A percentile compares a stretch with the other conserved stretches of the same genome.
These are phyloP conservation scores for Starmerella bacillaris DNA, from an alignment of 805 yeast species.

Conservation along the genomic window DNA sequence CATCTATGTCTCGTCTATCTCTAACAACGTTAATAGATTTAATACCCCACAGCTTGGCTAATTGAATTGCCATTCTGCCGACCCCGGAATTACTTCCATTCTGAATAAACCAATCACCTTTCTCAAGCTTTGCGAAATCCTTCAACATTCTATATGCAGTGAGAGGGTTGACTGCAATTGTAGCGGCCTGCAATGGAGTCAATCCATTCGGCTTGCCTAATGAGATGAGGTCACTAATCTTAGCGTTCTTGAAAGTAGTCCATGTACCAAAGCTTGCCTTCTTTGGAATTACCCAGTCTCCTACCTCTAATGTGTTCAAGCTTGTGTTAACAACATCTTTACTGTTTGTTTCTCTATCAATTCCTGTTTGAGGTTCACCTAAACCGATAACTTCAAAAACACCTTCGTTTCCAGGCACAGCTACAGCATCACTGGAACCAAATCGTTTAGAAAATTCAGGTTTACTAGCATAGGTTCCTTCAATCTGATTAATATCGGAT, in stretches of 20 bases:
- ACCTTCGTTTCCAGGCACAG: constrained; percentile 91
- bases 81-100: constrained; percentile 95
- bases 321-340: too few relatives aligned
- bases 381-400: constrained; percentile 64
- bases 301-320: constrained; percentile 33
- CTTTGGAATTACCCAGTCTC: constrained; percentile 80
- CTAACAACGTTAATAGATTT: constrained; percentile 79
- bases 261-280: constrained; percentile 79
- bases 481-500: constrained; percentile 69
- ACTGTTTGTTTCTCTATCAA: background rate
- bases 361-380: constrained; percentile 28
- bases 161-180: constrained; percentile 78
- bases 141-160: constrained; percentile 82
- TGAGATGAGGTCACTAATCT: constrained; percentile 35
- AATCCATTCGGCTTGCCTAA: constrained; percentile 32
- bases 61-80: constrained; percentile 77
- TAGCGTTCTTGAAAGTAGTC: constrained; percentile 58
- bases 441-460: constrained; percentile 37
- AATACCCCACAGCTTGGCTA: constrained; percentile 58
- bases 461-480: constrained; percentile 69
- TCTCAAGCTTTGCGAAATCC: constrained; percentile 39
- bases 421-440: constrained; percentile 43
- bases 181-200: constrained; percentile 43
- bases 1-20: constrained; percentile 63
- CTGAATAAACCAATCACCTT: constrained; percentile 80